Evolutionary conservation across 306 rosid species (phyloP), one percentile per base, ranked within the genome.

Genomic region (Citrullus mucosospermus): DNA sequence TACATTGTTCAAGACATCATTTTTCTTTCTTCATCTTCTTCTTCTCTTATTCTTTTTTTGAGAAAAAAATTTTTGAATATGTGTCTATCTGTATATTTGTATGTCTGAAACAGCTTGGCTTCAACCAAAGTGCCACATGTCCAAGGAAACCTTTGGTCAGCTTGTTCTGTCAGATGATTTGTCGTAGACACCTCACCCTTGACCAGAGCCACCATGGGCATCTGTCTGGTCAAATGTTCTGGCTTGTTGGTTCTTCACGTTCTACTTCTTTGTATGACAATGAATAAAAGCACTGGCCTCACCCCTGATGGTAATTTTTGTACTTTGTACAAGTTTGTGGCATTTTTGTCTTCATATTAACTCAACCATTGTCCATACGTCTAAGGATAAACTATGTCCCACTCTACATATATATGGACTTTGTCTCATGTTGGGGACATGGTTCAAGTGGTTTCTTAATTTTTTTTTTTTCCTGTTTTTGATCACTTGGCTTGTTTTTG

Each of bases 181-280:
- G 79, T 87, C 53, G 85, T 84, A 84, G 86, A 81, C 79, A 44
- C 78, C 79, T 76, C 81, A 79, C 88, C 83, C 83, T 82, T 69
- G 88, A 89, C 82, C 90, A 85, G 90, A 86, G 87, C 91, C 87
- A 89, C 85, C 82, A 95, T 95, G 99, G 96, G 80, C 91, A 85
- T 92, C 86, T 87, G 91, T 86, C 89, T 85, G 81, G 81, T 82
- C 83, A 89, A 90, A 82, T 83, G 91, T 90, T 88, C 88, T 85
- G 86, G 86, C 88, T 86, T 82, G 81, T 89, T 90, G 97, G 91
- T 87, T 80, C 82, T 86, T 84, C 82, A 32, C 81, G 44, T 86
- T 87, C 81, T 86, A 78, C 86, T 84, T 86, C 68, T 88, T 79
- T 82, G 50, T 66, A 18, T 84, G 39, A 43, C 80, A 51, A 80